Conservation (phyloP, 257 asterid genomes). For the Schizonepeta tenuifolia region DNA sequence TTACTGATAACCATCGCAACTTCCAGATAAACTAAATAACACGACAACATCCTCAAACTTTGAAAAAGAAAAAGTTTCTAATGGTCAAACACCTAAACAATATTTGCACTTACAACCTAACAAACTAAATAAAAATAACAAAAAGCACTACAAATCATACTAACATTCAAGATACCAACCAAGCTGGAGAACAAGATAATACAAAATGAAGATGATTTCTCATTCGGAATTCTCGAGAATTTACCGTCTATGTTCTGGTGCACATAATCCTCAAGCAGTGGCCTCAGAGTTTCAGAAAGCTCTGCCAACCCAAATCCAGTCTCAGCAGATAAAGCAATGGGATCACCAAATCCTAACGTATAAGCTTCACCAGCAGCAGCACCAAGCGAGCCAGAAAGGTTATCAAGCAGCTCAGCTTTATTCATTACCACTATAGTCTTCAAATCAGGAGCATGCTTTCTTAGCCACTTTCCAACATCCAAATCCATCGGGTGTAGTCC, state of each 20-base stretch:
- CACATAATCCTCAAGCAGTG: conserved; percentile 74
- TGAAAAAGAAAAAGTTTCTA: background rate
- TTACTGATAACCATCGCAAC: conserved; percentile 1
- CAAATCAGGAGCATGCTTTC: conserved; percentile 83
- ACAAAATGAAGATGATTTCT: background rate
- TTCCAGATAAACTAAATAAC: background rate
- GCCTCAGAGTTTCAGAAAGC: conserved; percentile 70
- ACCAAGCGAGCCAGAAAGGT: conserved; percentile 73
- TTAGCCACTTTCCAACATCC: conserved; percentile 98
- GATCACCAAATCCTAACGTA: conserved; percentile 92
- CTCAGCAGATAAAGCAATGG: conserved; percentile 94
- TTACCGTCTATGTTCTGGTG: conserved; percentile 53
- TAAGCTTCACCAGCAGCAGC: conserved; percentile 85
- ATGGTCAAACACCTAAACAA: conserved; percentile 13
- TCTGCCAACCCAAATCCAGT: conserved; percentile 89
- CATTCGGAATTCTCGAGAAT: conserved; percentile 9
- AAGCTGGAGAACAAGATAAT: background rate
- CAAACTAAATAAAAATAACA: background rate
- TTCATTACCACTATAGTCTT: conserved; percentile 82
- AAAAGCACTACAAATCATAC: background rate
- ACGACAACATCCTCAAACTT: conserved; percentile 11
- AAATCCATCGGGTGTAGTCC: conserved; percentile 88
- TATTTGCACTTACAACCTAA: background rate
- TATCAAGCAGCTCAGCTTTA: conserved; percentile 92
- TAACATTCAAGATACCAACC: conserved; percentile 11